Base-by-base conservation (phyloP, 228 moss, liverwort and hornwort species). In the Sphagnum fallax region DNA sequence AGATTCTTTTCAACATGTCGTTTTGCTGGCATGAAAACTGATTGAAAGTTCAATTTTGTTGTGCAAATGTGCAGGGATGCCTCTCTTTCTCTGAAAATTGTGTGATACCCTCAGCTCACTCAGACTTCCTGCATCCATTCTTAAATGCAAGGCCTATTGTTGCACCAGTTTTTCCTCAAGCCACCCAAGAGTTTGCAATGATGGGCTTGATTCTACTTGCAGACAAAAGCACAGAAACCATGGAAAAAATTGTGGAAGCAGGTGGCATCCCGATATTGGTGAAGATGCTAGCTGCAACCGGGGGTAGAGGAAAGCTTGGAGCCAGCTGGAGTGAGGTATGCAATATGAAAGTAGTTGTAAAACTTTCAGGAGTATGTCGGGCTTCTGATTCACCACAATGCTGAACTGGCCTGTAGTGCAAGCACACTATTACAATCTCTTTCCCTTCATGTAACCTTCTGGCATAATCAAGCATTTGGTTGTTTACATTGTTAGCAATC, bases 241-340 rank as follows among this genome's bases (percentile, higher is more conserved):
- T 88, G 6, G 82, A 83, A 63, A 84, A 81, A 55, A 88, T 92
- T 75, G 86, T 92, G 49, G 84, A 88, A 8, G 77, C 67, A 11
- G 86, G 92, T n/a, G 90, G 86, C 10, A 79, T 92, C 70, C 77
- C 73, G 52, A 77, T 76, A 12, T 60, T 92, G 4, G 82, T 88
- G 8, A 82, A 82, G 66, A 82, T 92, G 75, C 15, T 92, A 60
- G 81, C 69, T 8, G 0, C 80, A 32, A 75, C 70, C 0, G 88
- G 73, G 51, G 86, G 76, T 63, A 82, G 78, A 49, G 79, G 79
- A 48, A 86, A 79, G 70, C 75, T 83, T 3, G 78, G 78, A 0
- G 72, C 90, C 60, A 92, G 82, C 70, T 88, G 90, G 92, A 92
- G 82, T 68, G 92, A 92, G 90, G 92, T 92, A 52, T 69, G 6